phyloP scores from a whole-genome alignment of 1,139 yeast species.

The Debaryomyces psychrophilus region DNA sequence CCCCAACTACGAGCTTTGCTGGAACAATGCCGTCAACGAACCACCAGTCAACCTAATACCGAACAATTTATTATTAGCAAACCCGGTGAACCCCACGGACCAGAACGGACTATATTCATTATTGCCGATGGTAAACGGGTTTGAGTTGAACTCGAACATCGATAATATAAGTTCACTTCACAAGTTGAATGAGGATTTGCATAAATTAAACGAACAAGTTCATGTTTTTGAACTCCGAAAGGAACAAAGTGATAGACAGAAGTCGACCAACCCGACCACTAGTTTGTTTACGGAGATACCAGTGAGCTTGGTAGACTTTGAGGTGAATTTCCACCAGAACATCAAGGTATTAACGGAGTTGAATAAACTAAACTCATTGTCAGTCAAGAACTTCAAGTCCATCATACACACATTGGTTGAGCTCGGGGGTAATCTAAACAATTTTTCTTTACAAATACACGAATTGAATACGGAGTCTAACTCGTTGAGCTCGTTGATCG shows the following conservation, averaged over 20 bases:
- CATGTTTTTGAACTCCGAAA: conserved; percentile 36
- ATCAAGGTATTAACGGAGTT: conserved; percentile 37
- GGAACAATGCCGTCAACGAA: conserved; percentile 51
- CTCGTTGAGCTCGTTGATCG: conserved; percentile 38
- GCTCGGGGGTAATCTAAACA: conserved; percentile 51
- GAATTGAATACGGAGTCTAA: conserved; percentile 29
- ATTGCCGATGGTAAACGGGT: conserved; percentile 43
- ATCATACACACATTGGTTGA: conserved; percentile 40
- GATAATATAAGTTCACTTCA: conserved; percentile 39
- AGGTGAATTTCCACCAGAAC: conserved; percentile 37
- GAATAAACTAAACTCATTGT: conserved; percentile 37
- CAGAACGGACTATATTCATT: conserved; percentile 50
- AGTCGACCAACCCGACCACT: conserved; percentile 8
- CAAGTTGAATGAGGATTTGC: conserved; percentile 42
- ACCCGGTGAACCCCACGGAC: conserved; percentile 49
- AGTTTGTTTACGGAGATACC: conserved; percentile 37
- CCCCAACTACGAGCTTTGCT: conserved; percentile 51
- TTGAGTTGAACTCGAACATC: conserved; percentile 34
- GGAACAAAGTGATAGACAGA: conserved; percentile 7
- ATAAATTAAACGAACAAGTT: conserved; percentile 38
- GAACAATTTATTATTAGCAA: conserved; percentile 42
- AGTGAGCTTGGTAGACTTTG: conserved; percentile 36
- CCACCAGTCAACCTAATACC: conserved; percentile 50
- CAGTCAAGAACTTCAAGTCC: conserved; percentile 34
- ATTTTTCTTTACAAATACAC: conserved; percentile 49